Conservation (phyloP, 1,284 basidiomycete genomes). For the Inonotus hispidus region DNA sequence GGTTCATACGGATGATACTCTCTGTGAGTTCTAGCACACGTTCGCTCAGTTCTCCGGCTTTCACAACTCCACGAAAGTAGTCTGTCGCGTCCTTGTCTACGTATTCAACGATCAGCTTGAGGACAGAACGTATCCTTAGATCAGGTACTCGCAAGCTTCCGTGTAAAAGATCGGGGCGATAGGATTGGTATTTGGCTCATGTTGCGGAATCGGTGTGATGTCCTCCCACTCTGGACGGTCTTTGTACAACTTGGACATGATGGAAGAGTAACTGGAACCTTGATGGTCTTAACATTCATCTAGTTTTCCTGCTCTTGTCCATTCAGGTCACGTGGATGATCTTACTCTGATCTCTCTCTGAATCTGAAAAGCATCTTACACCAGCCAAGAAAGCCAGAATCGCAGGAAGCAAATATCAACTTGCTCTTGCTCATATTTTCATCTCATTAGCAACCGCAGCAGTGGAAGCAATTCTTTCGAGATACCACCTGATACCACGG, state of each 20-base stretch:
- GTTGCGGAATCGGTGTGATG: constrained; percentile 74
- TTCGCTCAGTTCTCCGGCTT: constrained; percentile 67
- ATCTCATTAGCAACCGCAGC: not conserved
- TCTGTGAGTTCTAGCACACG: constrained; percentile 85
- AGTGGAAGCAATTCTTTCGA: not conserved
- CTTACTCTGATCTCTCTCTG: too few species aligned
- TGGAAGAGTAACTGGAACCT: too few species aligned
- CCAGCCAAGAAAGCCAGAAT: too few species aligned
- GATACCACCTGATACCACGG: too few species aligned
- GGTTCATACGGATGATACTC: constrained; percentile 79
- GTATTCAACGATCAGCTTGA: constrained; percentile 11
- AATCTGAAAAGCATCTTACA: too few species aligned
- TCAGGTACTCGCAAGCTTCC: constrained; percentile 64
- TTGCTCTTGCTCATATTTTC: too few species aligned
- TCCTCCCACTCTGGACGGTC: constrained; percentile 75
- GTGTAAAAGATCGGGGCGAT: constrained; percentile 89
- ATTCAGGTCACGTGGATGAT: not conserved
- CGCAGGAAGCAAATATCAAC: too few species aligned
- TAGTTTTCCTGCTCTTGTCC: too few species aligned
- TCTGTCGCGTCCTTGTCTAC: constrained; percentile 88
- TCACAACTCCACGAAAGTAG: constrained; percentile 83
- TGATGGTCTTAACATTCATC: too few species aligned
- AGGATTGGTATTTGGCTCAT: constrained; percentile 64
- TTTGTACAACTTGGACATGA: constrained; percentile 39
- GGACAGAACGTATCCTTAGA: constrained; percentile 10